Conservation (phyloP, 2,329 filamentous ascomycete genomes). For the Ceratocystis eucalypticola region DNA sequence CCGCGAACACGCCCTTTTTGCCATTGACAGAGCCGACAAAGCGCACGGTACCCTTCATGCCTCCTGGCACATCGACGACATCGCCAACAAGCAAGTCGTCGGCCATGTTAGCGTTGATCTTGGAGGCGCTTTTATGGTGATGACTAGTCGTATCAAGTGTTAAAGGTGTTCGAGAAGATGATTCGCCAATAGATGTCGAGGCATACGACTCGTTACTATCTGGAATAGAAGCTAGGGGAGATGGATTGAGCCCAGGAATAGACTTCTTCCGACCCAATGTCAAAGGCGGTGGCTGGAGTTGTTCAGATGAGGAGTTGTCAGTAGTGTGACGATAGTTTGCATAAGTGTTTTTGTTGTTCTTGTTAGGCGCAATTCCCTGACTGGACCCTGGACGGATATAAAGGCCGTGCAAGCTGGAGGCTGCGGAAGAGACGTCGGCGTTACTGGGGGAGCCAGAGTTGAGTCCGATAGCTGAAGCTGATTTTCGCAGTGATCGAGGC, state of each 20-base stretch:
- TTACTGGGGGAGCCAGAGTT: constrained; percentile 1
- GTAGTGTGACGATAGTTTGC: neutral
- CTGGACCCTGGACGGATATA: constrained; percentile 11
- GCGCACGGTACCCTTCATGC: constrained; percentile 79
- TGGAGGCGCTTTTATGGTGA: constrained; percentile 21
- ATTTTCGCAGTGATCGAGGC: constrained; percentile 17
- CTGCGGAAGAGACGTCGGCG: constrained; percentile 7
- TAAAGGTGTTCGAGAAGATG: constrained; percentile 22
- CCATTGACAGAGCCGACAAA: constrained; percentile 79
- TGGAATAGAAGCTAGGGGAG: constrained; percentile 50
- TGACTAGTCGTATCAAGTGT: constrained; percentile 25
- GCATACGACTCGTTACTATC: constrained; percentile 53
- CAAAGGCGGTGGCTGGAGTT: constrained; percentile 12
- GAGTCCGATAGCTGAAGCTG: constrained; percentile 15
- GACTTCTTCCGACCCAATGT: constrained; percentile 49
- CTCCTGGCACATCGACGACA: constrained; percentile 78
- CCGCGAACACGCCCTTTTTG: constrained; percentile 83
- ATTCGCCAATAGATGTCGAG: constrained; percentile 33
- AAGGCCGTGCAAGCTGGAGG: constrained; percentile 16
- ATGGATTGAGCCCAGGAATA: constrained; percentile 52
- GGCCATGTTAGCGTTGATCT: constrained; percentile 15
- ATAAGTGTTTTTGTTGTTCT: neutral
- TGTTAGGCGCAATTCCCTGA: neutral
- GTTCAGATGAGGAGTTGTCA: neutral
- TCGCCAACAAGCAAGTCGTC: constrained; percentile 61